Conservation (phyloP, 1,284 basidiomycete genomes). For the Paramarasmius palmivorus region DNA sequence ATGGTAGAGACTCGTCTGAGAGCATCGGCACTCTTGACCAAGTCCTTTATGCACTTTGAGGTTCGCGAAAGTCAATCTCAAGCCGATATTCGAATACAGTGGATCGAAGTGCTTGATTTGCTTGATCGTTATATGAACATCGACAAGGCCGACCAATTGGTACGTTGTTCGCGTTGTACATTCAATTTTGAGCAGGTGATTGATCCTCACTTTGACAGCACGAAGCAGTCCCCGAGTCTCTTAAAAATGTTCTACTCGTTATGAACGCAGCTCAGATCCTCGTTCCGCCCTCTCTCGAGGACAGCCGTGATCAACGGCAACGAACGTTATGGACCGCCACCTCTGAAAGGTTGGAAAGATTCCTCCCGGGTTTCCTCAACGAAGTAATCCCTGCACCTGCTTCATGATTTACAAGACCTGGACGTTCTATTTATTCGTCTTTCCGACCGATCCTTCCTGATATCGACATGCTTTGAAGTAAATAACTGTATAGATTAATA, state of each 20-base stretch:
- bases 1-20: slow-evolving; percentile 90
- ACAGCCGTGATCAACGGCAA: slow-evolving; percentile 67
- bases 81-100: slow-evolving; percentile 75
- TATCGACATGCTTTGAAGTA: neutral
- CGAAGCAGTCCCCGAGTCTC: slow-evolving; percentile 93
- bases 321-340: slow-evolving; percentile 82
- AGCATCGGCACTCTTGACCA: slow-evolving; percentile 88
- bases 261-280: slow-evolving; percentile 90
- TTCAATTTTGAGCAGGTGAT: neutral
- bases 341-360: slow-evolving; percentile 81
- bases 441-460: neutral
- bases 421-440: neutral
- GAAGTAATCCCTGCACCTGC: slow-evolving; percentile 57
- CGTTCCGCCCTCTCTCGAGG: slow-evolving; percentile 54
- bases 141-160: slow-evolving; percentile 84
- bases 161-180: slow-evolving; percentile 40
- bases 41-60: slow-evolving; percentile 93
- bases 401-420: slow-evolving; percentile 8
- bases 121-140: slow-evolving; percentile 89
- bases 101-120: slow-evolving; percentile 91
- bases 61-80: slow-evolving; percentile 69
- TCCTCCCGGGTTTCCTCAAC: slow-evolving; percentile 85
- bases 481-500: neutral
- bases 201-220: slow-evolving; percentile 49
- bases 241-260: slow-evolving; percentile 96